Percentiles rank a stretch among this genome's conserved stretches.
Evolutionary conservation across 2,329 filamentous ascomycete genomes (phyloP).

Genomic region (Exophiala alcalophila): DNA sequence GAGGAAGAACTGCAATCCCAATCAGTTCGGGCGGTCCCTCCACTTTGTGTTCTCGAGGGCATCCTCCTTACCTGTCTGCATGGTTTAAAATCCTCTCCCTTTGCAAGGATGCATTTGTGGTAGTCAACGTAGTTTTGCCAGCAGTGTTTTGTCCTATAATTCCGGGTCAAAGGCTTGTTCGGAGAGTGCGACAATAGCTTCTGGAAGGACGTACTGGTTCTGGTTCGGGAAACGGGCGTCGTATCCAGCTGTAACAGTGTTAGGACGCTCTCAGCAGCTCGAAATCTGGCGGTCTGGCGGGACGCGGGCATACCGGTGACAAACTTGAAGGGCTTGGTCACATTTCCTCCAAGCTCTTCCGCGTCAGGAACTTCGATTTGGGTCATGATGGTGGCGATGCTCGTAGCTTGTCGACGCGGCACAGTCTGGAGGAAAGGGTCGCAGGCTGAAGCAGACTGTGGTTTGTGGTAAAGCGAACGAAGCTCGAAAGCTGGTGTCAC

Average conservation of each 20-base stretch:
- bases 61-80: slow-evolving; percentile 76
- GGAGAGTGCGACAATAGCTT: too few species aligned
- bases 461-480: slow-evolving; percentile 2
- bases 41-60: neutral
- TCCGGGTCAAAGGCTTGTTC: slow-evolving; percentile 11
- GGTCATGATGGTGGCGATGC: slow-evolving; percentile 68
- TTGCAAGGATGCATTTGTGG: slow-evolving; percentile 98
- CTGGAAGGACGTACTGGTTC: slow-evolving; percentile 57
- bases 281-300: slow-evolving; percentile 7
- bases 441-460: slow-evolving; percentile 25
- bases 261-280: slow-evolving; percentile 25
- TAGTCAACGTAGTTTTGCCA: slow-evolving; percentile 99
- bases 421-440: slow-evolving; percentile 26
- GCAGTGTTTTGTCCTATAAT: slow-evolving; percentile 86
- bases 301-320: slow-evolving; percentile 45
- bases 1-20: slow-evolving; percentile 74
- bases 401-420: slow-evolving; percentile 37
- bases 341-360: slow-evolving; percentile 73
- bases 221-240: slow-evolving; percentile 98
- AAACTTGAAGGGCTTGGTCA: slow-evolving; percentile 97
- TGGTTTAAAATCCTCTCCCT: slow-evolving; percentile 96
- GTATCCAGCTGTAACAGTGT: slow-evolving; percentile 60
- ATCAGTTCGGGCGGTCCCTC: too few species aligned
- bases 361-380: slow-evolving; percentile 61
- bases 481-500: slow-evolving; percentile 17